Conservation (phyloP, 148 eudicot genomes). For the Camellia sinensis region DNA sequence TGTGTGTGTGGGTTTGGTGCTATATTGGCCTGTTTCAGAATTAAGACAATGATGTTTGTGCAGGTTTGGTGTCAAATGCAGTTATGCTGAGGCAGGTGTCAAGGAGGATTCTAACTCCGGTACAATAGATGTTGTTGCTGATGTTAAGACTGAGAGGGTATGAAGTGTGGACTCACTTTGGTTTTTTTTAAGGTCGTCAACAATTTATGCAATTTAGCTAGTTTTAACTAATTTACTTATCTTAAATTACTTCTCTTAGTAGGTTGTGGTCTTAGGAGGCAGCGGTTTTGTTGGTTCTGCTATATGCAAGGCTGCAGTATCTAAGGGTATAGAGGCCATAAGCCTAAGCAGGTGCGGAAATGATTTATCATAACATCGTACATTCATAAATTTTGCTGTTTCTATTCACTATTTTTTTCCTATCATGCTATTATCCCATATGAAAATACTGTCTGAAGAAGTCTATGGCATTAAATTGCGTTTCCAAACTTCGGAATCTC, state of each 20-base stretch:
- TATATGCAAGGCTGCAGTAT: conserved; percentile 95
- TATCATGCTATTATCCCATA: neutral
- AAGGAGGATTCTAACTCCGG: conserved; percentile 42
- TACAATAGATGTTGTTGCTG: conserved; percentile 80
- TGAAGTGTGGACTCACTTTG: conserved; percentile 18
- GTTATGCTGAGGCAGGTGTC: conserved; percentile 55
- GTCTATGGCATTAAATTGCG: neutral
- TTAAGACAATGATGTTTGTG: conserved; percentile 8
- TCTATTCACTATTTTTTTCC: neutral
- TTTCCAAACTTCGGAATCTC: neutral
- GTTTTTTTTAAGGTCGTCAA: conserved; percentile 2
- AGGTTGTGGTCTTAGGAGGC: conserved; percentile 98
- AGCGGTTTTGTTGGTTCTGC: conserved; percentile 98
- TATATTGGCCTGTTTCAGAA: neutral
- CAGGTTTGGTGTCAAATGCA: conserved; percentile 57
- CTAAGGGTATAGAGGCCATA: conserved; percentile 85
- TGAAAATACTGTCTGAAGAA: neutral
- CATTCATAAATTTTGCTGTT: neutral
- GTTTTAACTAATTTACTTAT: neutral
- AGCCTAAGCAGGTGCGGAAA: conserved; percentile 82
- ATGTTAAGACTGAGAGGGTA: conserved; percentile 83
- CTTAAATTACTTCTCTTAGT: conserved; percentile 31
- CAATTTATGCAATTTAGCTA: conserved; percentile 1
- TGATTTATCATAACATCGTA: neutral
- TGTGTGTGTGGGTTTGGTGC: neutral